phyloP scores from a whole-genome alignment of 768 basidiomycete species.

The Flagelloscypha sp. region DNA sequence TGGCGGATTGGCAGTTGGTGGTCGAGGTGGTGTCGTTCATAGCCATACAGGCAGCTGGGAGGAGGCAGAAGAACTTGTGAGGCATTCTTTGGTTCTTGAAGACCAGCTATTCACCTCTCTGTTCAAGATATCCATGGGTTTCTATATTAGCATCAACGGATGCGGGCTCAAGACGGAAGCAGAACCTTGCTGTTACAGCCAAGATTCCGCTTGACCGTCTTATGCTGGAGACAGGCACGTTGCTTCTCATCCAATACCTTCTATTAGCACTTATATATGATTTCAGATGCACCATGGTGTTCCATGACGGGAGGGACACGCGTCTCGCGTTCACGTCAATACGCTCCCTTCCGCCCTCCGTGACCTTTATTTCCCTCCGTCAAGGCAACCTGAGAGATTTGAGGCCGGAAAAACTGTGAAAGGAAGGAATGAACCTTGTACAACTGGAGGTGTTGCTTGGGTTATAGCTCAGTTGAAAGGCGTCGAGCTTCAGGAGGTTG shows the following conservation, averaged over 20 bases:
- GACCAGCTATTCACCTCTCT: not conserved
- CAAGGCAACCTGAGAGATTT: constrained; percentile 52
- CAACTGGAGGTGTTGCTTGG: constrained; percentile 67
- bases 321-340: constrained; percentile 43
- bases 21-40: constrained; percentile 71
- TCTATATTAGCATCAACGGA: constrained; percentile 67
- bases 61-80: constrained; percentile 59
- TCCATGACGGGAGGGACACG: constrained; percentile 59
- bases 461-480: constrained; percentile 45
- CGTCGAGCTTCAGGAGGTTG: constrained; percentile 44
- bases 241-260: not conserved
- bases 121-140: constrained; percentile 59
- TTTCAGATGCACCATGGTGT: constrained; percentile 64
- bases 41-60: constrained; percentile 65
- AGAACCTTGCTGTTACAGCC: constrained; percentile 46
- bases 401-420: constrained; percentile 55
- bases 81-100: constrained; percentile 14
- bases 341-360: constrained; percentile 39
- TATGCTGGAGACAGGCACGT: constrained; percentile 67
- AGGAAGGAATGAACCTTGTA: constrained; percentile 66
- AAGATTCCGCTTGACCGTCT: constrained; percentile 55
- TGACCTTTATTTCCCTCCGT: constrained; percentile 41
- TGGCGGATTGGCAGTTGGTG: constrained; percentile 48
- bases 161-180: constrained; percentile 69
- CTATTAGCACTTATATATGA: constrained; percentile 1